A percentile compares a stretch with the other conserved stretches of the same genome.
phyloP scores from a whole-genome alignment of 2,329 filamentous ascomycete species.

The Trichoderma sp. region DNA sequence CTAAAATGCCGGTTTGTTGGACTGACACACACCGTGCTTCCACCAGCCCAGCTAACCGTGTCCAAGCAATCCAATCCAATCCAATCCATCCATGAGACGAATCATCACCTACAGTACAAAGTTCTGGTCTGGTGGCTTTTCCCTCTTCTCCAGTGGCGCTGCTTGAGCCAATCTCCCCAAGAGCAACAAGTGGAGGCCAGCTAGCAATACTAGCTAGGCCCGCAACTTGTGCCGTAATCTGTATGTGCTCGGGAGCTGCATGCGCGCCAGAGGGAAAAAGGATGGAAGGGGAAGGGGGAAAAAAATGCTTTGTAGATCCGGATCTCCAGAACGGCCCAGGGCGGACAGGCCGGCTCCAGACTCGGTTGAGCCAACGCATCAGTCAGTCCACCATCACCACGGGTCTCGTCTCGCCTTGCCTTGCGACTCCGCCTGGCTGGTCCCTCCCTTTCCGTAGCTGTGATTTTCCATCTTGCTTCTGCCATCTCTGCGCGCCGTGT shows the following conservation, averaged over 20 bases:
- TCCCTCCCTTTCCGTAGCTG: constrained; percentile 9
- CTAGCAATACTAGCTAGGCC: not conserved
- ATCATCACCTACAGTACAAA: not conserved
- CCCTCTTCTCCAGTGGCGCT: not conserved
- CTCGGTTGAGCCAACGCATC: constrained; percentile 23
- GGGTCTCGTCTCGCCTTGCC: constrained; percentile 2
- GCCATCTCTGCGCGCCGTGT: not conserved
- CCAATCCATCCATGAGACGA: not conserved
- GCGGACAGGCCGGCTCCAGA: constrained; percentile 23
- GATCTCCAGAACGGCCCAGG: constrained; percentile 14
- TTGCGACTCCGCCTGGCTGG: not conserved
- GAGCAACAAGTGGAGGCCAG: not conserved
- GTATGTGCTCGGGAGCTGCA: not conserved
- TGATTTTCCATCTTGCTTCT: not conserved
- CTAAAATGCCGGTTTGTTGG: not conserved
- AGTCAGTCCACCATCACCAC: constrained; percentile 26
- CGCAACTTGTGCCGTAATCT: not conserved
- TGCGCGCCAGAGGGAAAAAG: not conserved
- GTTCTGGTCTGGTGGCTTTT: not conserved
- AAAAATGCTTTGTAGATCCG: constrained; percentile 2
- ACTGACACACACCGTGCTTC: not conserved
- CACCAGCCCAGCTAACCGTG: not conserved
- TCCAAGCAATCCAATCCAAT: not conserved
- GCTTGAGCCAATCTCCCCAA: not conserved
- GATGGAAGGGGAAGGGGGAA: not conserved